Percentiles rank a stretch among this genome's conserved stretches.
These are phyloP conservation scores for Vigna mungo DNA, from an alignment of 306 rosid genomes.

Conservation along the genomic window DNA sequence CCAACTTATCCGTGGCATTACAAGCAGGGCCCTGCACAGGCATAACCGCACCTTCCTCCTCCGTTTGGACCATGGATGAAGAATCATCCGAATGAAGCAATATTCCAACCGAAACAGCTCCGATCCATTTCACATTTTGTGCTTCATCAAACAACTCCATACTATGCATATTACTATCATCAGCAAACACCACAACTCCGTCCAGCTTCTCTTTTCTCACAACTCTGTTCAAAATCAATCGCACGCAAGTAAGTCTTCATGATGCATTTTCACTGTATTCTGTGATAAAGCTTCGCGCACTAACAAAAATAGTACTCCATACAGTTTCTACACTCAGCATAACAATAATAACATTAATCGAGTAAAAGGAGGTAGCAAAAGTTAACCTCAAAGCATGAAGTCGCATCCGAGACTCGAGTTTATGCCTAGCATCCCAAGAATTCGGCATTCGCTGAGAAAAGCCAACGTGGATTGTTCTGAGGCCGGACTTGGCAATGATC, in stretches of 20 bases:
- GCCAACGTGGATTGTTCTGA: conserved; percentile 75
- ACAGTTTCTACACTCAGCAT: conserved; percentile 6
- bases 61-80: conserved; percentile 43
- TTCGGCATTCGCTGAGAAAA: conserved; percentile 70
- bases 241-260: conserved; percentile 12
- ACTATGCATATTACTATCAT: conserved; percentile 98
- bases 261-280: conserved; percentile 25
- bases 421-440: conserved; percentile 89
- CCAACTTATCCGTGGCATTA: conserved; percentile 79
- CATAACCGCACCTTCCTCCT: conserved; percentile 55
- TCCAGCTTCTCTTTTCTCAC: conserved; percentile 85
- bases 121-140: conserved; percentile 87
- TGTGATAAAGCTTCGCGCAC: background rate
- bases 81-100: conserved; percentile 71
- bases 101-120: conserved; percentile 94
- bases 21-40: conserved; percentile 99
- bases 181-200: conserved; percentile 92
- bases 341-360: conserved; percentile 9
- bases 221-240: conserved; percentile 66
- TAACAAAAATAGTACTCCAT: conserved; percentile 10
- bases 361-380: conserved; percentile 19
- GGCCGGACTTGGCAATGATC: conserved; percentile 71
- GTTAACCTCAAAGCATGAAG: conserved; percentile 85
- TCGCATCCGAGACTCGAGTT: conserved; percentile 83
- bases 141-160: conserved; percentile 93